These are phyloP conservation scores for Pisolithus sp. DNA, from an alignment of 768 basidiomycete genomes.

Conservation along the genomic window DNA sequence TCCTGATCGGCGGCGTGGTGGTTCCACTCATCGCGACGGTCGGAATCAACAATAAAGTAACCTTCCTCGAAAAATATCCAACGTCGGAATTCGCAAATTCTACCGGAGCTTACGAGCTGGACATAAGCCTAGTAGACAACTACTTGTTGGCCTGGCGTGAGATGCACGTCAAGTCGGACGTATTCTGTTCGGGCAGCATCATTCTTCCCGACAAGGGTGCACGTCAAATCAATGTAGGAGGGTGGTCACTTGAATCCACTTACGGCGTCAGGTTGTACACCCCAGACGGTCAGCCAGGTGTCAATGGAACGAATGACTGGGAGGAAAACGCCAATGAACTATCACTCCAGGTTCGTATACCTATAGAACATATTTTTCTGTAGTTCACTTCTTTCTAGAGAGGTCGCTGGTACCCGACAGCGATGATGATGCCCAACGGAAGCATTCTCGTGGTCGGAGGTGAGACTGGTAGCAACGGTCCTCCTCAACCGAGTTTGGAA, in stretches of 20 bases:
- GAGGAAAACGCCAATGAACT: constrained; percentile 60
- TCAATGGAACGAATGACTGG: constrained; percentile 76
- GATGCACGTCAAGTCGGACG: constrained; percentile 73
- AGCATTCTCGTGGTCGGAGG: constrained; percentile 71
- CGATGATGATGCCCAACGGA: constrained; percentile 67
- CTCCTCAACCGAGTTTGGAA: constrained; percentile 64
- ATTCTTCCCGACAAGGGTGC: constrained; percentile 70
- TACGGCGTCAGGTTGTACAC: constrained; percentile 69
- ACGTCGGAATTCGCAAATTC: constrained; percentile 57
- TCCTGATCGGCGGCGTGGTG: constrained; percentile 51
- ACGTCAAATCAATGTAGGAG: constrained; percentile 24
- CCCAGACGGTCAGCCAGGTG: constrained; percentile 60
- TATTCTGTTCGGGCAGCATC: constrained; percentile 72
- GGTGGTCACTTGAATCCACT: constrained; percentile 65
- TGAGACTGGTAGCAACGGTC: constrained; percentile 62
- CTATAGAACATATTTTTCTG: background rate
- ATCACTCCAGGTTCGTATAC: constrained; percentile 47
- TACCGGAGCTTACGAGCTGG: constrained; percentile 76
- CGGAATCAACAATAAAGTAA: constrained; percentile 76
- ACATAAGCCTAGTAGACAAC: constrained; percentile 47
- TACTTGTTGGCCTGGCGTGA: constrained; percentile 54
- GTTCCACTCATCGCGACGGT: constrained; percentile 71
- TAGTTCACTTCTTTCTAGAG: constrained; percentile 28
- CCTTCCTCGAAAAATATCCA: constrained; percentile 70
- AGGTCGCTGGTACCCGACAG: constrained; percentile 69